A percentile compares a stretch with the other conserved stretches of the same genome.
Conservation (phyloP, 257 asterid species). For the Cynanchum wilfordii region DNA sequence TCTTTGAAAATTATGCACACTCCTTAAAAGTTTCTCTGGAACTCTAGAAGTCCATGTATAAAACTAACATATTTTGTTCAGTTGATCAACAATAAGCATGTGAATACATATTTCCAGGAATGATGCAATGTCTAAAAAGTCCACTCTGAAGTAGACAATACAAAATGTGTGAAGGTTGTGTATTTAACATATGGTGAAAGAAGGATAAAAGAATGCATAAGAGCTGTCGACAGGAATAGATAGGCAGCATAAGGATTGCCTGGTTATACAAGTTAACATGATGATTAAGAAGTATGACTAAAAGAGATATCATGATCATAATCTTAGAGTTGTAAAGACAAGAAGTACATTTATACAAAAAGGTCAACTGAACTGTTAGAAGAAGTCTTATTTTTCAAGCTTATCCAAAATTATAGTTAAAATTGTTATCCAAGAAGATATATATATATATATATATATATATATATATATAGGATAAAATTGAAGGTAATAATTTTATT, state of each 20-base stretch:
- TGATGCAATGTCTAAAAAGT: not conserved
- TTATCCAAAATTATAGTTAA: not conserved
- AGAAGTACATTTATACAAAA: not conserved
- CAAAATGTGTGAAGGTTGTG: not conserved
- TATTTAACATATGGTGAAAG: not conserved
- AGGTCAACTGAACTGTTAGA: not conserved
- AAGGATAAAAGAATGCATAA: not conserved
- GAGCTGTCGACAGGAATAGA: not conserved
- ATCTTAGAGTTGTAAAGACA: not conserved
- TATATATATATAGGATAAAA: not conserved
- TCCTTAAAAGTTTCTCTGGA: not conserved
- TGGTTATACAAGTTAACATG: not conserved
- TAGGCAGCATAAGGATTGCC: not conserved
- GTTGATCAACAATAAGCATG: not conserved
- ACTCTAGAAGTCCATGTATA: not conserved
- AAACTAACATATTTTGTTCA: not conserved
- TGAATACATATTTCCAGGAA: not conserved
- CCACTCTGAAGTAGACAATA: not conserved
- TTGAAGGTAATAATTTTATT: not conserved
- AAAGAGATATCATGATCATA: not conserved
- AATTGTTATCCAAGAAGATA: conserved; percentile 4
- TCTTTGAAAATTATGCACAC: not conserved
- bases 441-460: no score
- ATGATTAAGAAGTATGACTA: not conserved
- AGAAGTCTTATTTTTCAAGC: not conserved